Conservation (phyloP, 2,329 filamentous ascomycete species). For the Calcarisporium arbuscula region DNA sequence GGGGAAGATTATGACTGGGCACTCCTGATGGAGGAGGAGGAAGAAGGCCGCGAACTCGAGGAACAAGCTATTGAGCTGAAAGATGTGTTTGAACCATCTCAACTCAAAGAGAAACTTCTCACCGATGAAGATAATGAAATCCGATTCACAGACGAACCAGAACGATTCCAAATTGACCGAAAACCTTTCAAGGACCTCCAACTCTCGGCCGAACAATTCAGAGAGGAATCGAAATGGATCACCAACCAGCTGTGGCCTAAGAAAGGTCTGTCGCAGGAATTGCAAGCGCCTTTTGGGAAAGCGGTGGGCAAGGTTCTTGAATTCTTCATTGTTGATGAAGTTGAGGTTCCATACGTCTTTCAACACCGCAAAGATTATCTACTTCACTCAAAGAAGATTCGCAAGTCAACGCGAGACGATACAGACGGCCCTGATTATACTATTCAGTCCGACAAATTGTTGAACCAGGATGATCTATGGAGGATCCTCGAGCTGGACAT, state of each 20-base stretch:
- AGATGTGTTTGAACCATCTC: slow-evolving; percentile 95
- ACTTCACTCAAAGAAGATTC: slow-evolving; percentile 74
- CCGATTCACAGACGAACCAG: slow-evolving; percentile 80
- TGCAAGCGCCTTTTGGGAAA: slow-evolving; percentile 77
- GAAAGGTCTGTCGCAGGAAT: slow-evolving; percentile 65
- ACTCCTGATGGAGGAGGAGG: slow-evolving; percentile 78
- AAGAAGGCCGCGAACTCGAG: slow-evolving; percentile 70
- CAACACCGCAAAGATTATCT: slow-evolving; percentile 97
- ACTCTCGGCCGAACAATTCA: slow-evolving; percentile 76
- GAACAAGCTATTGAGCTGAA: slow-evolving; percentile 88
- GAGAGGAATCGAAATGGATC: slow-evolving; percentile 89
- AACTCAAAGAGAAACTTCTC: slow-evolving; percentile 87
- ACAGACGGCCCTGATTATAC: slow-evolving; percentile 66
- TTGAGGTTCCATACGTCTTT: slow-evolving; percentile 95
- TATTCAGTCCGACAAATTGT: slow-evolving; percentile 75
- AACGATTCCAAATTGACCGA: slow-evolving; percentile 88
- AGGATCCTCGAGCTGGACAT: slow-evolving; percentile 90
- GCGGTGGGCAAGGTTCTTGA: slow-evolving; percentile 88
- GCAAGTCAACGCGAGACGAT: slow-evolving; percentile 56
- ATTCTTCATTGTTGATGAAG: slow-evolving; percentile 90
- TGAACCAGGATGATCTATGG: slow-evolving; percentile 93
- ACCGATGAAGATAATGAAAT: slow-evolving; percentile 94
- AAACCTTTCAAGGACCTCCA: slow-evolving; percentile 80
- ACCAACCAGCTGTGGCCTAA: slow-evolving; percentile 83
- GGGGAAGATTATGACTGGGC: slow-evolving; percentile 96